Base-by-base conservation (phyloP, 805 yeast genomes). In the Candida sakaeoensis region DNA sequence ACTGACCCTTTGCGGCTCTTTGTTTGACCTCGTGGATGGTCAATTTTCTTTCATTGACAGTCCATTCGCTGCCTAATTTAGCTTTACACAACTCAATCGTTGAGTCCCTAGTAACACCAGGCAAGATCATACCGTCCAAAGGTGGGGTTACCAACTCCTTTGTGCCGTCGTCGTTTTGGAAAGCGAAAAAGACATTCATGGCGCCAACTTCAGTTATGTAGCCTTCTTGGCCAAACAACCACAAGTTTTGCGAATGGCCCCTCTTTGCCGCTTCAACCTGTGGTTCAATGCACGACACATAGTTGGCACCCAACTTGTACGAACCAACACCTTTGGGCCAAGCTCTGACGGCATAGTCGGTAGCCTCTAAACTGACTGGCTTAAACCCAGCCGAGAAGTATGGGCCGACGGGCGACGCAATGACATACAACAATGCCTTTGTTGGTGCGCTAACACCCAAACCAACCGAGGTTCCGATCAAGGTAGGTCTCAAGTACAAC, bases 301-400 rank as follows among this genome's bases (percentile, higher is more conserved):
- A 91, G 74, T 91, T 91, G 46, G 96, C 97, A 65, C 99, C 99
- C 55, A 91, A 79, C 68, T 91, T 91, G 65, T 79, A 83, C 78
- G 91, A 85, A 67, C 99, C 99, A 53, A 81, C 89, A 64, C 98
- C 99, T 57, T 96, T 96, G 59, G 98, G 98, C 98, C 98, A 91
- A 22, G 99, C 98, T 72, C 99, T 85, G 24, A 90, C 90, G 37
- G 96, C 96, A 53, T 86, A 81, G 60, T 88, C 95, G 25, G 96
- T 90, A 50, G 98, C 97, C 69, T 91, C 96, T 49, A 93, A 75
- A 46, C 79, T 74, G 40, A 93, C 96, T 30, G 98, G 96, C 68
- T 90, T 89, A 80, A 91, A 91, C 14, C 98, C 97, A 14, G 96
- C 85, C 55, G 84, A 75, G 48, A 52, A 66, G 76, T 91, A 93